These are phyloP conservation scores for Raphanus hybrid DNA, from an alignment of 441 rosid genomes.

Conservation along the genomic window DNA sequence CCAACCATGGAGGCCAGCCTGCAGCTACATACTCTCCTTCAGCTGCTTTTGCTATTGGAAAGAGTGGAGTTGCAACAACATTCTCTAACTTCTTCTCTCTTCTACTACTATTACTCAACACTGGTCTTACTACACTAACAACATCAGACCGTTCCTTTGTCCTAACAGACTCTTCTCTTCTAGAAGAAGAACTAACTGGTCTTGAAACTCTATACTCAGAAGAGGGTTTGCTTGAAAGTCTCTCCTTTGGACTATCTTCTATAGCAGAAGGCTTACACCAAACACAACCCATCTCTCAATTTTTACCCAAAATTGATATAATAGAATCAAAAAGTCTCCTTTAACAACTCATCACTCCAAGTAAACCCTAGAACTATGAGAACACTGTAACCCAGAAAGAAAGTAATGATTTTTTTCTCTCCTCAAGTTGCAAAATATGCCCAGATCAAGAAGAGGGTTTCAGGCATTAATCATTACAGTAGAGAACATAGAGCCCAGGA, in stretches of 20 bases:
- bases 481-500: constrained; percentile 26
- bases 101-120: constrained; percentile 66
- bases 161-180: constrained; percentile 75
- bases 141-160: constrained; percentile 61
- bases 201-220: constrained; percentile 63
- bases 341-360: constrained; percentile 1
- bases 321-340: constrained; percentile 43
- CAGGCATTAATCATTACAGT: constrained; percentile 12
- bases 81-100: constrained; percentile 72
- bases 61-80: constrained; percentile 56
- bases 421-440: constrained; percentile 26
- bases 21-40: constrained; percentile 96
- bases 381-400: constrained; percentile 36
- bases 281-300: constrained; percentile 74
- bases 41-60: constrained; percentile 67
- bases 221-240: constrained; percentile 63
- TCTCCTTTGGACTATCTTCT: constrained; percentile 85
- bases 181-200: constrained; percentile 56
- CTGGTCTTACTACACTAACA: constrained; percentile 64
- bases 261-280: constrained; percentile 87
- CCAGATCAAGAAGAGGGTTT: constrained; percentile 33
- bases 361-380: constrained; percentile 32
- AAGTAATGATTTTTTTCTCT: background rate
- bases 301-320: constrained; percentile 4
- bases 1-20: constrained; percentile 99